These are phyloP conservation scores for Alternaria novae-zelandiae DNA, from an alignment of 2,329 filamentous ascomycete species.

Conservation along the genomic window DNA sequence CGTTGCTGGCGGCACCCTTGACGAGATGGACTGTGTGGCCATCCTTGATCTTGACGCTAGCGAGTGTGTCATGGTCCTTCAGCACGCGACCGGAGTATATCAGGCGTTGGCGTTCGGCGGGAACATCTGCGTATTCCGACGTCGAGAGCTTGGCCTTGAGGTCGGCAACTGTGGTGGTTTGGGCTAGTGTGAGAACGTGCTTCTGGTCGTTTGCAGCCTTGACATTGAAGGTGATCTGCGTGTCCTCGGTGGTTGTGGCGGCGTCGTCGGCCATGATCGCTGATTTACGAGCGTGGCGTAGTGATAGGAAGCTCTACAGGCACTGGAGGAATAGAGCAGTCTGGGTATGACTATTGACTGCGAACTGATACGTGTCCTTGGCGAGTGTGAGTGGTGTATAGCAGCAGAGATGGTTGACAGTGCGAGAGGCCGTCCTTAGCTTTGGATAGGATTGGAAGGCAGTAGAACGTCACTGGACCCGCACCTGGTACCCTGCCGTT, in stretches of 20 bases:
- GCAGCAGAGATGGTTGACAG: conserved; percentile 13
- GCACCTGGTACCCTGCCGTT: conserved; percentile 14
- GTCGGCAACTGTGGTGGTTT: conserved; percentile 78
- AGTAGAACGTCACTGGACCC: conserved; percentile 34
- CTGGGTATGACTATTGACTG: not conserved
- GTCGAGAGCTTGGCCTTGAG: conserved; percentile 88
- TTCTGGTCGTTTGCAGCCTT: conserved; percentile 94
- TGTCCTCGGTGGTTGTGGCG: conserved; percentile 62
- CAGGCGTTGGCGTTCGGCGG: conserved; percentile 85
- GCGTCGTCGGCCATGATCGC: conserved; percentile 69
- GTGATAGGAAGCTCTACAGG: conserved; percentile 6
- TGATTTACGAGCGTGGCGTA: conserved; percentile 10
- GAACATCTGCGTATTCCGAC: conserved; percentile 83
- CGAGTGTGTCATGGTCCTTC: conserved; percentile 89
- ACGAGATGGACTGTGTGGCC: conserved; percentile 97
- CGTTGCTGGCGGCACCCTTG: conserved; percentile 92
- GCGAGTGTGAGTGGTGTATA: not conserved
- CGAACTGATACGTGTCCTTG: conserved; percentile 6
- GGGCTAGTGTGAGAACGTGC: conserved; percentile 80
- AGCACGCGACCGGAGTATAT: conserved; percentile 98
- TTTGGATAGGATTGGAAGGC: conserved; percentile 35
- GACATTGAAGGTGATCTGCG: conserved; percentile 92
- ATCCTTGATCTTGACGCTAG: conserved; percentile 90
- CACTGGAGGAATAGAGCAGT: not conserved
- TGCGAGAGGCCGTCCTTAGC: conserved; percentile 9